phyloP scores from a whole-genome alignment of 768 basidiomycete genomes.

The Hypholoma sublateritium region DNA sequence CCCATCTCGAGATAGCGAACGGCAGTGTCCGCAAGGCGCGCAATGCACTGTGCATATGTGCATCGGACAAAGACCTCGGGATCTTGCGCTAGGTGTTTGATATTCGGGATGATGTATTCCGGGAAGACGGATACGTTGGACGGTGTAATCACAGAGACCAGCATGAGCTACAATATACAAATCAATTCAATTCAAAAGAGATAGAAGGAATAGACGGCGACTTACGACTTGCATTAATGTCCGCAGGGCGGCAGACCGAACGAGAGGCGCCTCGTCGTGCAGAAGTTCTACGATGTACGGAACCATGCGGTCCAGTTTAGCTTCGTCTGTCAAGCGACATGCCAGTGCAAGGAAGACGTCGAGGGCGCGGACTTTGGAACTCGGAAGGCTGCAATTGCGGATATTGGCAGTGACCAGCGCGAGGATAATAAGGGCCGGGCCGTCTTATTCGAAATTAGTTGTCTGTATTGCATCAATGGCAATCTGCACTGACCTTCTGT shows the following conservation, averaged over 20 bases:
- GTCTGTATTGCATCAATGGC: background rate
- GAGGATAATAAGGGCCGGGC: slow-evolving; percentile 85
- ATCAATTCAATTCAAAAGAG: background rate
- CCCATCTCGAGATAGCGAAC: slow-evolving; percentile 91
- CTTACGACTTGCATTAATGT: slow-evolving; percentile 83
- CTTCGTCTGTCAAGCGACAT: slow-evolving; percentile 87
- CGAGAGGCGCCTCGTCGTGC: slow-evolving; percentile 80
- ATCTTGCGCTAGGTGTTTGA: slow-evolving; percentile 80
- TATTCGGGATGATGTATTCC: slow-evolving; percentile 93
- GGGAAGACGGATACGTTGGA: slow-evolving; percentile 85
- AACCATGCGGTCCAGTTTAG: slow-evolving; percentile 89
- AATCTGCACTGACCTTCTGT: slow-evolving; percentile 51
- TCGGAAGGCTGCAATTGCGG: slow-evolving; percentile 82
- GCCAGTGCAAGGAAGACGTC: slow-evolving; percentile 85
- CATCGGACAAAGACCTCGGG: slow-evolving; percentile 79
- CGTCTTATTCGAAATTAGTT: slow-evolving; percentile 51
- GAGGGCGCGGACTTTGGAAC: slow-evolving; percentile 81
- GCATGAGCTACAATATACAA: slow-evolving; percentile 29
- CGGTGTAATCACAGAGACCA: slow-evolving; percentile 82
- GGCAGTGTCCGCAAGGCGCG: slow-evolving; percentile 82
- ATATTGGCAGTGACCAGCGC: slow-evolving; percentile 87
- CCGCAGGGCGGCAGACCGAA: slow-evolving; percentile 77
- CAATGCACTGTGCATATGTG: slow-evolving; percentile 83
- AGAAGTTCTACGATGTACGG: slow-evolving; percentile 90
- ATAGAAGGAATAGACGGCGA: slow-evolving; percentile 7